Base-by-base conservation (phyloP, 73 alveolate species). In the Paramecium sonneborni region DNA sequence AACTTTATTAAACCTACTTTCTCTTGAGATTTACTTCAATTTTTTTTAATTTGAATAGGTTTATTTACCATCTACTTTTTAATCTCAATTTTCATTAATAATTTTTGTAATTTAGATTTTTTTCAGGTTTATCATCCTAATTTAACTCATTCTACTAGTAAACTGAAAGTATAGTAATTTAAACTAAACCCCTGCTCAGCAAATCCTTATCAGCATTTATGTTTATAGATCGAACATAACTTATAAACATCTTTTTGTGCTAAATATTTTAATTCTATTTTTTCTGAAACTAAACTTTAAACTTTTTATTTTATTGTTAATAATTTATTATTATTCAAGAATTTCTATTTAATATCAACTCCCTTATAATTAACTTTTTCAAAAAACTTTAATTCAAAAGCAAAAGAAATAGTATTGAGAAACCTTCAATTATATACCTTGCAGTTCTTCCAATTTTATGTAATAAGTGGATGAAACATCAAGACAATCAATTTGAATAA, bases 381-480 rank as follows among this genome's bases (percentile, higher is more conserved):
- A 20, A 94, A 84, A 58, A 98, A 95, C 85, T 94, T 88, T 11
- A 23, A 32, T 91, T 97, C 99, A 69, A 95, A 91, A 28, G 97
- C 97, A 5, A 95, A 68, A 96, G 93, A 88, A 98, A 94, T 46
- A 97, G 92, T 8, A 98, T 94, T 37, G 99, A 95, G 92, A 93
- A 97, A 41, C 99, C 99, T 86, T 96, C 98, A 58, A 97, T 93
- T 93, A 97, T 97, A 91, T 96, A 96, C 76, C 99, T 92, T 87
- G 99, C 98, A 92, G 99, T 96, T 86, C 99, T 94, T 43, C 98
- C 99, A 28, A 96, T 95, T 97, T 99, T 88, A 93, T 98, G 99
- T 84, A 98, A 85, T 97, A 97, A 7, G 97, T 92, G 8, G 76
- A 67, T 12, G 91, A 67, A 89, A 95, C 98, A 46, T 96, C 98